Conservation (phyloP, 75 land plant genomes). For the Selaginella tamariscina region DNA sequence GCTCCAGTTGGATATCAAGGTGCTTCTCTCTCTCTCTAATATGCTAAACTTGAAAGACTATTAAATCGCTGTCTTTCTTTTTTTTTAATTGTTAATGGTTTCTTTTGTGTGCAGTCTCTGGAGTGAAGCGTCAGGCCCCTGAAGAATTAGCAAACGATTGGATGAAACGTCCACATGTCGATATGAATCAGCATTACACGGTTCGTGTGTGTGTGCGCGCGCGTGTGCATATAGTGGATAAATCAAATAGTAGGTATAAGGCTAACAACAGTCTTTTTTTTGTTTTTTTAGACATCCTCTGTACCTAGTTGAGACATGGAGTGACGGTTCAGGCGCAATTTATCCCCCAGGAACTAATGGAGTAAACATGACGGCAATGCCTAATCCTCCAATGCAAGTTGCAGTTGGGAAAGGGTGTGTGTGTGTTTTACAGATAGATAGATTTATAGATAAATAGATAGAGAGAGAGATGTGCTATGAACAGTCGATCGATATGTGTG, state of each 20-base stretch:
- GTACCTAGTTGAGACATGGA: conserved; percentile 5
- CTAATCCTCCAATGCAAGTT: neutral
- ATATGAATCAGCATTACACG: neutral
- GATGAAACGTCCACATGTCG: conserved; percentile 10
- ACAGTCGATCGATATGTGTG: neutral
- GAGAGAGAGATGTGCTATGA: neutral
- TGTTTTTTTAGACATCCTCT: neutral
- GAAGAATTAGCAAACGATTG: conserved; percentile 11
- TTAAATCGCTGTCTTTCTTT: too few relatives aligned
- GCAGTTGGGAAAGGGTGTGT: neutral
- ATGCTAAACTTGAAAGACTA: neutral
- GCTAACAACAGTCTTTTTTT: neutral
- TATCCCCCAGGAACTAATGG: neutral
- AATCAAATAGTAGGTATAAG: neutral
- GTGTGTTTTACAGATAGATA: too few relatives aligned
- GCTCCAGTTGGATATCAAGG: conserved; percentile 32
- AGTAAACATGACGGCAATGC: neutral
- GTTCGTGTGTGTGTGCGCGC: neutral
- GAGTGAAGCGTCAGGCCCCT: conserved; percentile 13
- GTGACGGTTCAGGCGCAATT: neutral
- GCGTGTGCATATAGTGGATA: neutral
- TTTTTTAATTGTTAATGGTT: neutral
- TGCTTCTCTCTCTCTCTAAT: conserved; percentile 14
- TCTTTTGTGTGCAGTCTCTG: neutral
- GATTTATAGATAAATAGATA: too few relatives aligned